phyloP scores from a whole-genome alignment of 768 basidiomycete genomes.

The Pleurotus pulmonarius region DNA sequence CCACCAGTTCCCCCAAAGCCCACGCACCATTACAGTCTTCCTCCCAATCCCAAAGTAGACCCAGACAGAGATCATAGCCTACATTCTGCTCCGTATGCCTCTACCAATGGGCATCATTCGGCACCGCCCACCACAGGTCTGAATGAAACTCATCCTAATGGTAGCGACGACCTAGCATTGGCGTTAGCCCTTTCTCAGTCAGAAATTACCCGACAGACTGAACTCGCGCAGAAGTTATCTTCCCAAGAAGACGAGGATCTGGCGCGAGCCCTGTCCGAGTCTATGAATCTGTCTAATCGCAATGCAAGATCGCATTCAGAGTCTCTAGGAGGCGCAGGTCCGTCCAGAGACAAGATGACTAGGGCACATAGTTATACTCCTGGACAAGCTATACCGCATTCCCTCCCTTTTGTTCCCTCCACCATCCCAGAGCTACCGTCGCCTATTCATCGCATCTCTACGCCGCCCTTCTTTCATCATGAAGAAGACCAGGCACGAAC shows the following conservation, averaged over 20 bases:
- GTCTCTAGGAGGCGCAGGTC: constrained; percentile 14
- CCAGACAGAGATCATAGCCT: not conserved
- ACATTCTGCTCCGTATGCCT: not conserved
- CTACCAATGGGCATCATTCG: not conserved
- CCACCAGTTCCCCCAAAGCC: constrained; percentile 39
- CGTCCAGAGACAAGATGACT: constrained; percentile 15
- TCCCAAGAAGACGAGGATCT: constrained; percentile 65
- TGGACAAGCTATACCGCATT: not conserved
- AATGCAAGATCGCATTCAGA: not conserved
- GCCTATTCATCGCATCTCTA: constrained; percentile 4
- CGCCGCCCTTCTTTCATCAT: not conserved
- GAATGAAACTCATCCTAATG: constrained; percentile 12
- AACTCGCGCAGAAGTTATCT: constrained; percentile 27
- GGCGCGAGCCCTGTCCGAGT: constrained; percentile 57
- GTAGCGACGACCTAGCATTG: constrained; percentile 42
- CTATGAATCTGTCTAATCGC: constrained; percentile 20
- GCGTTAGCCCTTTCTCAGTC: constrained; percentile 48
- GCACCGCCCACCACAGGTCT: not conserved
- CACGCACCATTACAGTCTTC: constrained; percentile 5
- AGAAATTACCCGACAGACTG: constrained; percentile 31
- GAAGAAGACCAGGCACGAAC: not conserved
- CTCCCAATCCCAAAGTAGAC: constrained; percentile 24
- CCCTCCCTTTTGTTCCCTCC: constrained; percentile 16
- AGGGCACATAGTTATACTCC: constrained; percentile 10
- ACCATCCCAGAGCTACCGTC: not conserved